Evolutionary conservation across 108 stramenopile species (phyloP).

Genomic region (Nannochloropsis granulata): DNA sequence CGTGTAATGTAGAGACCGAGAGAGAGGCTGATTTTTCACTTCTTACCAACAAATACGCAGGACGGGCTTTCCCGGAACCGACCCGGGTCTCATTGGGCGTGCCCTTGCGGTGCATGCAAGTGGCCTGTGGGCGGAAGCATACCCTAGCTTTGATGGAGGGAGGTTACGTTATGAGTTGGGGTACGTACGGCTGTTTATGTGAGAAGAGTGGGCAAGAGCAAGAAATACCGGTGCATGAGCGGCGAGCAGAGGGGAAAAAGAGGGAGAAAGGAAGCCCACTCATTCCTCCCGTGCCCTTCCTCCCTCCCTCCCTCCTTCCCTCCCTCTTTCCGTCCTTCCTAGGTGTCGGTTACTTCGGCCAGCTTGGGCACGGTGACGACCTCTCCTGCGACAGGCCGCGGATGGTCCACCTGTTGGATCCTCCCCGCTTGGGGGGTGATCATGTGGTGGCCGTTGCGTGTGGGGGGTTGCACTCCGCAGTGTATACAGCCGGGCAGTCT

Average conservation of each 20-base stretch:
- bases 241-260: no score
- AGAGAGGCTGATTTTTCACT: no score
- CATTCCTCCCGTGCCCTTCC: not conserved
- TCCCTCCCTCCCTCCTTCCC: not conserved
- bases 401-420: constrained; percentile 27
- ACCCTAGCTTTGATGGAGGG: constrained; percentile 35
- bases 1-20: no score
- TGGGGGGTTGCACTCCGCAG: constrained; percentile 30
- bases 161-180: constrained; percentile 33
- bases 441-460: constrained; percentile 15
- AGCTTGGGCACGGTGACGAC: constrained; percentile 37
- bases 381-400: constrained; percentile 19
- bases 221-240: no score
- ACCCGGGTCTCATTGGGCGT: constrained; percentile 17
- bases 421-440: constrained; percentile 20
- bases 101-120: constrained; percentile 21
- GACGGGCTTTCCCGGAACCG: constrained; percentile 1
- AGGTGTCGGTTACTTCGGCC: constrained; percentile 1
- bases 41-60: not conserved
- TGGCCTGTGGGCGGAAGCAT: constrained; percentile 32
- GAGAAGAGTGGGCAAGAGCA: no score
- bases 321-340: not conserved
- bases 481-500: constrained; percentile 12
- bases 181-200: not conserved
- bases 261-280: no score